Conservation (phyloP, 345 rosid species). For the Isatis tinctoria region DNA sequence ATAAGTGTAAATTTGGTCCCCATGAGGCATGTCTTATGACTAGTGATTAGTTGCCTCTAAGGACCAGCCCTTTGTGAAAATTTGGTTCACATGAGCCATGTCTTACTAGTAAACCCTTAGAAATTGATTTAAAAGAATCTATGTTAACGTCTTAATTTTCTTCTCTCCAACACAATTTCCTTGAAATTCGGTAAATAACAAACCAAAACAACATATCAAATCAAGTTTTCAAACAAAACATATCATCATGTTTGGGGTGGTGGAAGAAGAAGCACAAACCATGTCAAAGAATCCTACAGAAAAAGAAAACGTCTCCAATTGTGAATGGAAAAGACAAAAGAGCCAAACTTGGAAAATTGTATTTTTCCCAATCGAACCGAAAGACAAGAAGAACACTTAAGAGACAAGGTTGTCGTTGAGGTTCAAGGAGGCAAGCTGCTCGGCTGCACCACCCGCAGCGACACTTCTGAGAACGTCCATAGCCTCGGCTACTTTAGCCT, state of each 20-base stretch:
- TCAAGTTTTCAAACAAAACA: neutral
- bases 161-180: too few species aligned
- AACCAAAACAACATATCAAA: neutral
- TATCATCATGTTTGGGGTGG: neutral
- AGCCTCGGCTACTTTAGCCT: slow-evolving; percentile 86
- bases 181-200: neutral
- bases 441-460: slow-evolving; percentile 55
- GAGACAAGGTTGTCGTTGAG: slow-evolving; percentile 55
- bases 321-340: slow-evolving; percentile 10
- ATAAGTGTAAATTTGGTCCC: too few species aligned
- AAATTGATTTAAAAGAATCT: too few species aligned
- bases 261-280: neutral
- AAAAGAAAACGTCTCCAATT: neutral
- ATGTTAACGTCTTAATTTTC: too few species aligned
- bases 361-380: neutral
- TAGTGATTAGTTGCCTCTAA: too few species aligned
- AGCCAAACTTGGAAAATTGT: slow-evolving; percentile 5
- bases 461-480: slow-evolving; percentile 93
- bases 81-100: too few species aligned
- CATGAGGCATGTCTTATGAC: too few species aligned
- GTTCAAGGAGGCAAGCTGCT: slow-evolving; percentile 72
- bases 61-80: too few species aligned
- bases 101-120: too few species aligned
- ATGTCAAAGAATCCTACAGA: slow-evolving; percentile 19
- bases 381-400: slow-evolving; percentile 15